Conservation (phyloP, 805 yeast species). For the Metschnikowia santaceciliae region DNA sequence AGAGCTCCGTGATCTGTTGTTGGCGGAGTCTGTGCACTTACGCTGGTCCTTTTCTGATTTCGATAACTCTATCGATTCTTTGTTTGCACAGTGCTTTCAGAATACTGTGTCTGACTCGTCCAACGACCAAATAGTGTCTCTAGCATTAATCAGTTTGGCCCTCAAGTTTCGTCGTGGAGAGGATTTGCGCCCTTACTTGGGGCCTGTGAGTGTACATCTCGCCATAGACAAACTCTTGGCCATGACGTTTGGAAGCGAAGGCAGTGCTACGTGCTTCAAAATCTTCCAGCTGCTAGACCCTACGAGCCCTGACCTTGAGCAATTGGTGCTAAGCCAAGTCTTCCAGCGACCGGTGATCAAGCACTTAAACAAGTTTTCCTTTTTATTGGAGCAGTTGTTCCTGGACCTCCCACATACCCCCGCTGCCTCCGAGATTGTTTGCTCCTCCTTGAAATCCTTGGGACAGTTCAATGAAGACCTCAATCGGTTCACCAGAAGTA, state of each 20-base stretch:
- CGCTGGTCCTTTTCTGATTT: conserved; percentile 33
- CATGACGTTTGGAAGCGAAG: conserved; percentile 19
- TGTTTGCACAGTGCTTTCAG: conserved; percentile 28
- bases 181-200: conserved; percentile 19
- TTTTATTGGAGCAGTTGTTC: conserved; percentile 38
- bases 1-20: conserved; percentile 30
- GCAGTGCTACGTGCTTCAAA: conserved; percentile 15
- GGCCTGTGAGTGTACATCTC: conserved; percentile 16
- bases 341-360: conserved; percentile 41
- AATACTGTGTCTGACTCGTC: conserved; percentile 21
- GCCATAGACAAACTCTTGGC: conserved; percentile 19
- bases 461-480: conserved; percentile 27
- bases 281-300: conserved; percentile 16
- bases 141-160: conserved; percentile 34
- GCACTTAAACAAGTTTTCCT: conserved; percentile 47
- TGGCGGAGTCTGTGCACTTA: conserved; percentile 24
- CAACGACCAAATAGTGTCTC: conserved; percentile 22
- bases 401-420: conserved; percentile 13
- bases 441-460: conserved; percentile 20
- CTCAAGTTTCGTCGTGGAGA: conserved; percentile 26
- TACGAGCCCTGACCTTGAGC: conserved; percentile 11
- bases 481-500: conserved; percentile 14
- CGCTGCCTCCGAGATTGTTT: conserved; percentile 18
- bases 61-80: conserved; percentile 25
- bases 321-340: conserved; percentile 11